These are phyloP conservation scores for Lentinula sp. DNA, from an alignment of 768 basidiomycete species.

Conservation along the genomic window DNA sequence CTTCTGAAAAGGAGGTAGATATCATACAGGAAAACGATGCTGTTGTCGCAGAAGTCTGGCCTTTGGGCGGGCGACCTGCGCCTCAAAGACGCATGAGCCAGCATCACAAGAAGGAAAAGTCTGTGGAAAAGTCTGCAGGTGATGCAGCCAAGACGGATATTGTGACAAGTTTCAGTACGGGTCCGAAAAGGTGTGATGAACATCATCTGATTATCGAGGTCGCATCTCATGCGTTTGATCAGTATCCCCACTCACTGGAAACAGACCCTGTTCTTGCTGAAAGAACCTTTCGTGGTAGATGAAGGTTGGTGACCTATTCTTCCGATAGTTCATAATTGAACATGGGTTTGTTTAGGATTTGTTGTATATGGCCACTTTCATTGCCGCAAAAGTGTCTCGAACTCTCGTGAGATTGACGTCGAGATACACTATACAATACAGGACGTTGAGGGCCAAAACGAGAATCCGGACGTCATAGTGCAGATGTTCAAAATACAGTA, in stretches of 20 bases:
- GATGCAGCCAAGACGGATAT: conserved; percentile 13
- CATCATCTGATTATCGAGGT: background rate
- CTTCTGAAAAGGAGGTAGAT: conserved; percentile 46
- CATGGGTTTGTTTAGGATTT: conserved; percentile 43
- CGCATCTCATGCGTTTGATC: background rate
- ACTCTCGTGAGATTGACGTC: conserved; percentile 85
- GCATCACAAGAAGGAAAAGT: background rate
- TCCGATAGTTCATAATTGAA: background rate
- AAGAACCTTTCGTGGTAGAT: conserved; percentile 68
- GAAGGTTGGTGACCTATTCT: conserved; percentile 49
- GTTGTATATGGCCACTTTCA: conserved; percentile 75
- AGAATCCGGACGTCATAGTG: conserved; percentile 43
- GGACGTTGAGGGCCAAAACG: conserved; percentile 15
- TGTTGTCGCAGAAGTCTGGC: conserved; percentile 76
- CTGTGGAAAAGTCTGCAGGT: conserved; percentile 4
- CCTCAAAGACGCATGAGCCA: conserved; percentile 55
- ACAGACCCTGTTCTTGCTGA: conserved; percentile 85
- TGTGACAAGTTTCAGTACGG: conserved; percentile 82
- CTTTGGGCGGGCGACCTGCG: conserved; percentile 60
- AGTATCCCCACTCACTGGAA: conserved; percentile 93
- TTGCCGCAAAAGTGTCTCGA: conserved; percentile 72
- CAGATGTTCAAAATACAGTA: conserved; percentile 79
- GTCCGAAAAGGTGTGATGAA: conserved; percentile 47
- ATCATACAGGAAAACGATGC: conserved; percentile 53
- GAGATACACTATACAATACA: conserved; percentile 64